Base-by-base conservation (phyloP, 768 basidiomycete genomes). In the Rhizopogon roseolus region DNA sequence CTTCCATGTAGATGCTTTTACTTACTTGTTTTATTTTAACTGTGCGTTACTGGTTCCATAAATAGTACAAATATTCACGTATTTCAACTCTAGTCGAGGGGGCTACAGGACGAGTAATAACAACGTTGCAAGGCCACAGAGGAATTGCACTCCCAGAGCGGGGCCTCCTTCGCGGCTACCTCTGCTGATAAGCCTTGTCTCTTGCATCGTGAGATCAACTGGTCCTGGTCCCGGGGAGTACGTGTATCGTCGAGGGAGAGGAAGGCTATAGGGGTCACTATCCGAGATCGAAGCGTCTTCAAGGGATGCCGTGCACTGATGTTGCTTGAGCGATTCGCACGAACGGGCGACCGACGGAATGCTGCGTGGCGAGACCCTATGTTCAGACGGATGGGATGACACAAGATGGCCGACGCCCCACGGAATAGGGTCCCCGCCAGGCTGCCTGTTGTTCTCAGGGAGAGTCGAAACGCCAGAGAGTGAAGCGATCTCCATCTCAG, bases 371-470 rank as follows among this genome's bases (percentile, higher is more conserved):
- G 46, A 25, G 37, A 48, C 9, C 19, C 8, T 6, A 8, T 34
- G 8, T 34, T 22, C 22, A 8, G 46, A 25, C 3, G 14, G 14
- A 10, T 19, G 29, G 19, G 34, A 16, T 14, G 46, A 10, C 13
- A 22, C 51, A 10, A 66, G 39, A 16, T 53, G 53, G 10, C 74
- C 74, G 10, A 52, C 38, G 1, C 74, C 74, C 73, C 74, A 76
- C 16, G 74, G 70, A 32, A 72, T 64, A 22, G 58, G 41, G 16
- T 71, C 66, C 28, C 74, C 72, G 28, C 65, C 63, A 3, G 72
- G 70, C 49, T 75, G 74, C 11, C 56, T 54, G 13, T 62, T 42
- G 52, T 73, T 45, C 29, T 60, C 56, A 0, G 73, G 71, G 17
- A 59, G 57, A 1, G 58, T 59, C 13, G 56, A 57, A 2, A 59